Base-by-base conservation (phyloP, 768 basidiomycete genomes). In the Boletus speciosus region DNA sequence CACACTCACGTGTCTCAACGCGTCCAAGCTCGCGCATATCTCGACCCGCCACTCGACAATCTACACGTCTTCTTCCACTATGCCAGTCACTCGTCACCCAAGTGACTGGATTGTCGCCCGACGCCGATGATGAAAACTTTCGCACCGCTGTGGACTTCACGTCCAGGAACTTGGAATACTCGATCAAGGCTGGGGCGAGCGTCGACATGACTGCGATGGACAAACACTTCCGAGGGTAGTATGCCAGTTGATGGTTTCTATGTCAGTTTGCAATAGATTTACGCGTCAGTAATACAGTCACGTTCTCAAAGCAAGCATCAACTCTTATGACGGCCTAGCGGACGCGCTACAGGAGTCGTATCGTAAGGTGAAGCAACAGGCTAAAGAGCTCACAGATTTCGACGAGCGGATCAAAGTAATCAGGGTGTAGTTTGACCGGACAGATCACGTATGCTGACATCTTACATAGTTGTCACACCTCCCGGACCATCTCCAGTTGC, bases 401-500 rank as follows among this genome's bases (percentile, higher is more conserved):
- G 88, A 90, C 62, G 73, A 81, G 36, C 81, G 80, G 39, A 82
- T 90, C 10, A 83, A 83, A 63, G 86, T 84, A 58, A 64, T 55
- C 54, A 21, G 23, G 25, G 38, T 25, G 31, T 41, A 16, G 10
- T 25, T 16, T 10, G 31, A 5, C 16, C n/a, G 11, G 29, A 49
- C 27, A n/a, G 9, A 51, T 39, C 6, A 32, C 21, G 3, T 39
- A 41, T 47, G 27, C 49, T 57, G 42, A 64, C 43, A 31, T 27
- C 2, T 42, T 23, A 21, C 32, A 7, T 53, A 88, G 84, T 66
- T 73, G 47, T 78, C 83, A 19, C 82, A 73, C 45, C 71, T 90
- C 21, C 87, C 88, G 3, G 82, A 84, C 61, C 88, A 90, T 68
- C 67, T 92, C 6, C 86, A 88, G 54, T 76, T 91, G 44, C 74